A percentile compares a stretch with the other conserved stretches of the same genome.
Evolutionary conservation across 345 rosid genomes (phyloP).

Genomic region (Conringia planisiliqua): DNA sequence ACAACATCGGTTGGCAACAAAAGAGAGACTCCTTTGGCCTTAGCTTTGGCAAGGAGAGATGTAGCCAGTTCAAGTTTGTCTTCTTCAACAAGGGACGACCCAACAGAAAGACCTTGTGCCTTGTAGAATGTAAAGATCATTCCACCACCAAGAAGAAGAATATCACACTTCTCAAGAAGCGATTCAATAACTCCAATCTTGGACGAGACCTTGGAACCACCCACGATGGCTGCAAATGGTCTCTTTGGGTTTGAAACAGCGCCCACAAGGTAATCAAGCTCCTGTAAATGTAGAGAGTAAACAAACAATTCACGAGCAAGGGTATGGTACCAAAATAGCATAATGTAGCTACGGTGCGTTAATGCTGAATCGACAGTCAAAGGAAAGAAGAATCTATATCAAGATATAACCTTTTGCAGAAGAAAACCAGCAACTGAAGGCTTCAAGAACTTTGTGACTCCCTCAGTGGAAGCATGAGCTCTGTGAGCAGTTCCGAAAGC

Average conservation of each 20-base stretch:
- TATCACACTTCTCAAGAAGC: constrained; percentile 70
- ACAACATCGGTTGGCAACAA: constrained; percentile 78
- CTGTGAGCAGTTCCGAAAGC: constrained; percentile 95
- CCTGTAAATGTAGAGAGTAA: constrained; percentile 38
- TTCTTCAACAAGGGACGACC: constrained; percentile 87
- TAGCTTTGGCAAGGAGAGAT: constrained; percentile 76
- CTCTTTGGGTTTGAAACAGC: constrained; percentile 83
- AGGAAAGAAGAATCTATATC: background rate
- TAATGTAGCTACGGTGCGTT: background rate
- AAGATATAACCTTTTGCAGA: constrained; percentile 62
- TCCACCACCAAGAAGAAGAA: constrained; percentile 90
- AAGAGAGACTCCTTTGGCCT: constrained; percentile 78
- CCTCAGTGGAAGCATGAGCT: constrained; percentile 95
- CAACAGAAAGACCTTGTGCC: constrained; percentile 78
- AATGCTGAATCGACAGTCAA: background rate
- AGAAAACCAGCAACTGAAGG: constrained; percentile 97
- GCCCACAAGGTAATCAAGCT: constrained; percentile 91
- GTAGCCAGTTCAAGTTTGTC: constrained; percentile 84
- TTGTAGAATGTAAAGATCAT: constrained; percentile 97
- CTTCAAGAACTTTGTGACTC: constrained; percentile 76
- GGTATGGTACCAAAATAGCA: background rate
- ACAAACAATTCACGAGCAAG: background rate
- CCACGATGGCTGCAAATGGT: constrained; percentile 91
- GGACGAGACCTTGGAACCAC: constrained; percentile 83
- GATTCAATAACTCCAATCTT: constrained; percentile 96